These are phyloP conservation scores for Canariomyces notabilis DNA, from an alignment of 2,329 filamentous ascomycete species.

Conservation along the genomic window DNA sequence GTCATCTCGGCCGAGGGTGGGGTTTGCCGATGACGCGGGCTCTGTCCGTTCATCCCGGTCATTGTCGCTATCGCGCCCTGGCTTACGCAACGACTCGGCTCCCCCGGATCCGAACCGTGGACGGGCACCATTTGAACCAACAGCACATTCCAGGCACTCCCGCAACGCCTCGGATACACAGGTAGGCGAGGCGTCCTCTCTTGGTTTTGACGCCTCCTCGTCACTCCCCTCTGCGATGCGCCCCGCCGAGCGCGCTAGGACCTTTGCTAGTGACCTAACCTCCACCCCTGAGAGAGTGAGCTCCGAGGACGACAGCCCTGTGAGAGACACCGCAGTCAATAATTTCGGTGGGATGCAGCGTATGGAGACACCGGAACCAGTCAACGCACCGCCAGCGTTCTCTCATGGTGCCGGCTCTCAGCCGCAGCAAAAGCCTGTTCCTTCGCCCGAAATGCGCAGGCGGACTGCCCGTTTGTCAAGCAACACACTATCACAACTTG, in stretches of 20 bases:
- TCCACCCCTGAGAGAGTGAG: slow-evolving; percentile 49
- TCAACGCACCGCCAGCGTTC: slow-evolving; percentile 73
- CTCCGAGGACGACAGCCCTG: slow-evolving; percentile 51
- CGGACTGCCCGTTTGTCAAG: slow-evolving; percentile 81
- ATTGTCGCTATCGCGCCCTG: slow-evolving; percentile 40
- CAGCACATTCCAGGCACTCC: slow-evolving; percentile 33
- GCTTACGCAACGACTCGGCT: slow-evolving; percentile 45
- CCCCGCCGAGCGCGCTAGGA: slow-evolving; percentile 21
- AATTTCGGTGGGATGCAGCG: slow-evolving; percentile 51
- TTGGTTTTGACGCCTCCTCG: slow-evolving; percentile 12
- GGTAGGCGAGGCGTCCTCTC: slow-evolving; percentile 27
- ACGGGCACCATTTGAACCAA: slow-evolving; percentile 33
- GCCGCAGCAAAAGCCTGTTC: slow-evolving; percentile 64
- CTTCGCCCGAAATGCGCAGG: slow-evolving; percentile 70
- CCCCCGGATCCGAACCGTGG: slow-evolving; percentile 40
- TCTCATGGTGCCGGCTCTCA: slow-evolving; percentile 67
- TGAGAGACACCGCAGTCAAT: slow-evolving; percentile 38
- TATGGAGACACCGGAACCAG: slow-evolving; percentile 66
- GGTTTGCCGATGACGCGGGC: slow-evolving; percentile 52
- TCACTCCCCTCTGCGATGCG: slow-evolving; percentile 24
- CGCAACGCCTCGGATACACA: slow-evolving; percentile 47
- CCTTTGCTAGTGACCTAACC: slow-evolving; percentile 40
- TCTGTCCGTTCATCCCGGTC: slow-evolving; percentile 51
- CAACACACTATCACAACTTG: slow-evolving; percentile 75
- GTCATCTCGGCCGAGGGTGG: slow-evolving; percentile 43